Evolutionary conservation across 2,329 filamentous ascomycete species (phyloP), one percentile per base, ranked within the genome.

Genomic region (Trichoderma brevicompactum): DNA sequence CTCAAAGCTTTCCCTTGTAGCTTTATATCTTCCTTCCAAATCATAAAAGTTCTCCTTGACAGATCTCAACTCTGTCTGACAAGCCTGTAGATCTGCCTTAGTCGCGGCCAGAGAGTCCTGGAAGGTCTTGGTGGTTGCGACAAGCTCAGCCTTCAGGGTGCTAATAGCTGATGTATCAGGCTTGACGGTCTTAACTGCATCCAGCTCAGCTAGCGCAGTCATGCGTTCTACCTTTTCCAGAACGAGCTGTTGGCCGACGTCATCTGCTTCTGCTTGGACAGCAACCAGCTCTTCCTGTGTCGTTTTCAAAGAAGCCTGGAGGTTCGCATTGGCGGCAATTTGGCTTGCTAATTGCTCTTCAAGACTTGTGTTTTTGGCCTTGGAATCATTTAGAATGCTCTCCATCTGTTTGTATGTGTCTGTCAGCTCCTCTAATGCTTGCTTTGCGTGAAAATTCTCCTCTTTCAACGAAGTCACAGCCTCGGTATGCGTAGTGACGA

Each of bases 151-250:
- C 67, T 79, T 81, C 40, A 88, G 77, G 2, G 78, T 79, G 70
- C 89, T 85, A 2, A 78, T 74, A 72, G 81, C 86, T 0, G 81
- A 79, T 2, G 82, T 86, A 72, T 88, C 85, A 7, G 83, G 78
- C 74, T 83, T 87, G 70, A 80, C 80, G 71, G 79, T 87, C 76
- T 81, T 83, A 50, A 79, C 75, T 7, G 85, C 85, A 67, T 89
- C 87, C 15, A 89, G 80, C 58, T 87, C 86, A 19, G 86, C 86
- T 74, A 85, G 81, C 9, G 85, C 82, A 65, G 82, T 83, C 66
- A 85, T 83, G 67, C 85, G 85, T 64, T 83, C 83, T 78, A 87
- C 86, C 79, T 87, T 87, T 69, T 85, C 84, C 55, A 83, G 79
- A 2, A 83, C 85, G 48, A 88, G 82, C 70, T 83, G 80, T 70